These are phyloP conservation scores for Fusarium subtropicale DNA, from an alignment of 2,329 filamentous ascomycete species.

Conservation along the genomic window DNA sequence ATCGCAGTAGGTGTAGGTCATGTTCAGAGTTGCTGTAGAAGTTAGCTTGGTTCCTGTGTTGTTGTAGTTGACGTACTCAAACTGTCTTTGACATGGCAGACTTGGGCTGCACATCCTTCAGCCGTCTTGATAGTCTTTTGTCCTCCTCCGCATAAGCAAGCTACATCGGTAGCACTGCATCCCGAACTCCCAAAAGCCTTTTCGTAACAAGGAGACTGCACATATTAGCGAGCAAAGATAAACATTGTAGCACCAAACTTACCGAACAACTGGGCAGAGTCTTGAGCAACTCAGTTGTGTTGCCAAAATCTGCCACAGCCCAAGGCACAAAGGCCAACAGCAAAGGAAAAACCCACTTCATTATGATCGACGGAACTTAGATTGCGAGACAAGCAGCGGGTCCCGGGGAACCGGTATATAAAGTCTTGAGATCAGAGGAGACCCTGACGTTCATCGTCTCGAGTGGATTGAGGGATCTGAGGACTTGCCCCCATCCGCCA, in stretches of 20 bases:
- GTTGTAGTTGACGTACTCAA: conserved; percentile 2
- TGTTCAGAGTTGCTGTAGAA: conserved; percentile 7
- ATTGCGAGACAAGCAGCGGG: conserved; percentile 12
- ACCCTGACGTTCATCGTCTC: conserved; percentile 17
- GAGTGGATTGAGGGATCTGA: neutral
- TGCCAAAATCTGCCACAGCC: conserved; percentile 17
- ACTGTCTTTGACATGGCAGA: conserved; percentile 14
- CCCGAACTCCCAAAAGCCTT: conserved; percentile 10
- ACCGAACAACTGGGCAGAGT: conserved; percentile 39
- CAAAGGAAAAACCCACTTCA: conserved; percentile 44
- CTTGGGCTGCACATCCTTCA: conserved; percentile 19
- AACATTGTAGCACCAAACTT: neutral
- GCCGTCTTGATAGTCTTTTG: conserved; percentile 33
- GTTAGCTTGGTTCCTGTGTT: fast-evolving
- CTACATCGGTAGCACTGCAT: conserved; percentile 38
- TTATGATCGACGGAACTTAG: conserved; percentile 30
- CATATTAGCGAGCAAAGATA: conserved; percentile 29
- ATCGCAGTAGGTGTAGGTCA: conserved; percentile 35
- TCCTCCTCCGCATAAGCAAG: conserved; percentile 40
- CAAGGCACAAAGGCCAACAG: conserved; percentile 36
- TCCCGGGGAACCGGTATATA: conserved; percentile 21
- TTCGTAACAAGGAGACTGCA: conserved; percentile 14
- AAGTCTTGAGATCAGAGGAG: neutral
- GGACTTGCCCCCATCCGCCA: neutral
- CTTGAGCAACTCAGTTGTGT: conserved; percentile 31